Percentiles rank a stretch among this genome's conserved stretches.
Evolutionary conservation across 352 stramenopile species (phyloP).

Genomic region (Pythium utonaiense): DNA sequence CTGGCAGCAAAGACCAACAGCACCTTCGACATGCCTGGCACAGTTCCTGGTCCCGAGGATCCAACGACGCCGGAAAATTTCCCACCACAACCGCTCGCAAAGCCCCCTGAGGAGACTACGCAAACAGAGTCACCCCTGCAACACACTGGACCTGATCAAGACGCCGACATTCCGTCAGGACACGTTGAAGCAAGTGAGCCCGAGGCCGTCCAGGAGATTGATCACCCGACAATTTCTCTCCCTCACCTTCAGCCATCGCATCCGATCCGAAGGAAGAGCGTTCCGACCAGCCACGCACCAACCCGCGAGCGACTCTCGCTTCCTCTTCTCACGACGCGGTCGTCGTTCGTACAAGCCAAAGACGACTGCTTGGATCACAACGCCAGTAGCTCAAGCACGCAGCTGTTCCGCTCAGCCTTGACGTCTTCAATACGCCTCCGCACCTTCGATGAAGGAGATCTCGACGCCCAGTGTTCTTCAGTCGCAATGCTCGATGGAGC

Average conservation of each 20-base stretch:
- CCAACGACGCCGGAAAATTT: not conserved
- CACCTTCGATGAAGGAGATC: conserved; percentile 12
- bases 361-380: conserved; percentile 9
- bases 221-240: not conserved
- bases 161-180: not conserved
- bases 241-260: not conserved
- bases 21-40: not conserved
- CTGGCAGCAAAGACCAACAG: not conserved
- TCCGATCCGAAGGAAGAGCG: not conserved
- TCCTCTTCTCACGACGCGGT: not conserved
- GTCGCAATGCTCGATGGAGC: conserved; percentile 26
- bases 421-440: too few relatives aligned
- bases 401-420: not conserved
- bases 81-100: not conserved
- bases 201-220: not conserved
- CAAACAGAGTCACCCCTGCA: not conserved
- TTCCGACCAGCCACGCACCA: not conserved
- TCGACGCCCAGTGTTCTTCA: conserved; percentile 30
- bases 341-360: not conserved
- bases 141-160: not conserved
- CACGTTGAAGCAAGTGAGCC: not conserved
- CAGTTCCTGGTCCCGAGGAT: not conserved
- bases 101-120: not conserved
- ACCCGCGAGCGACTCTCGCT: not conserved
- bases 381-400: not conserved